Base-by-base conservation (phyloP, 495 filamentous ascomycete species). In the Cairneyella variabilis region DNA sequence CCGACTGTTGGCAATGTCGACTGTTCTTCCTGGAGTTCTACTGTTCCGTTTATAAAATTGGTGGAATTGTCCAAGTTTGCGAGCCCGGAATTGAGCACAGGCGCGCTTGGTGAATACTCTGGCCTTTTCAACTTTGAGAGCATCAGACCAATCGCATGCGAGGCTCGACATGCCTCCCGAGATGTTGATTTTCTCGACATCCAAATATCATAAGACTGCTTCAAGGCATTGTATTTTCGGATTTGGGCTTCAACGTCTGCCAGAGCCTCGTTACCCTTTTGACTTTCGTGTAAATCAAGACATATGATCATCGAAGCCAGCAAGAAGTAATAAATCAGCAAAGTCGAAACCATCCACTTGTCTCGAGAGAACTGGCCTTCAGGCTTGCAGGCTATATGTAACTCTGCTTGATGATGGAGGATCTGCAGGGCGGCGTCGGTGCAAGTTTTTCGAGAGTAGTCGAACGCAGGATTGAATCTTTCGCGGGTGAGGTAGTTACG, bases 341-440 rank as follows among this genome's bases (percentile, higher is more conserved):
- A 40, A 0, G 66, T 64, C 10, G 64, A 63, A 18, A 74, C 52
- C 45, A 73, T 74, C 72, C 72, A 76, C 1, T 66, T 64, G 28
- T 64, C 63, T 22, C 63, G 56, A 32, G 46, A 54, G n/a, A 75
- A 53, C 12, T 67, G 53, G 0, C 70, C 68, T 11, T 69, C 70
- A 2, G 72, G 71, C 30, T 64, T 58, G 1, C 61, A 65, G 2
- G 66, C 66, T 25, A 67, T 50, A 38, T 67, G 63, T 39, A 74
- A 64, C 17, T 45, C 57, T 20, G 61, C 53, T 55, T 76, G 74
- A 49, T 70, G 67, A 1, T 57, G 53, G 0, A 93, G 73, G 39
- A 90, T 73, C 38, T 77, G 70, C 62, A 83, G 71, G 1, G 84
- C 84, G 11, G 86, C 83, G 30, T 82, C 79, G n/a, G 91, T 72